Base-by-base conservation (phyloP, 768 basidiomycete species). In the Strobilomyces confusus region DNA sequence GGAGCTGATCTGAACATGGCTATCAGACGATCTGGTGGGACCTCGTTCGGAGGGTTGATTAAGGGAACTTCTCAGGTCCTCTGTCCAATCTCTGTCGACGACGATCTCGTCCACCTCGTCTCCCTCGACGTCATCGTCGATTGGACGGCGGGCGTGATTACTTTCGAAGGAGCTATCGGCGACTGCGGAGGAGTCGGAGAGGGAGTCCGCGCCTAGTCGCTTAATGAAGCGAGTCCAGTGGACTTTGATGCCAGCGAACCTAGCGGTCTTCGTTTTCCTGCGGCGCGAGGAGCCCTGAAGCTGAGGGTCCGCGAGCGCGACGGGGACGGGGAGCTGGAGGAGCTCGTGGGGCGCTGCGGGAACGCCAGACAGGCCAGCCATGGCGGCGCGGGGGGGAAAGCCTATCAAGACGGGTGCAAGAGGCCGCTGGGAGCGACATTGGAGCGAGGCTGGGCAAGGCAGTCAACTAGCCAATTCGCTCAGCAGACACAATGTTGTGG, bases 31-130 rank as follows among this genome's bases (percentile, higher is more conserved):
- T 69, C 80, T 80, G 40, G 83, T 78, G 15, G 75, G 76, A 17
- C 69, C 75, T 17, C 59, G 48, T 72, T 79, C 76, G 26, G 84
- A 82, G 15, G 81, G 80, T 49, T 78, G 78, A 22, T 78, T 69
- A 38, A 75, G 66, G 20, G 79, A 79, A 48, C 74, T 82, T 65
- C 77, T 80, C 56, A 79, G 73, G 55, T 81, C 81, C 51, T 82
- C 81, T 3, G 77, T 72, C 86, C 85, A 87, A 30, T 76, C 71
- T 44, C 87, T 78, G 67, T 91, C 88, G 15, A 91, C 88, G 22
- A 91, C 81, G 20, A 89, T 80, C 71, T 87, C 80, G 66, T 91
- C 80, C 9, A 89, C 81, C 48, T 75, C 70, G 29, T 73, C 75
- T 7, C 63, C 70, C 9, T 69, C 58, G 26, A 37, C 20, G 33